These are phyloP conservation scores for Papilionanthe hybrid DNA, from an alignment of 116 monocot genomes.

Conservation along the genomic window DNA sequence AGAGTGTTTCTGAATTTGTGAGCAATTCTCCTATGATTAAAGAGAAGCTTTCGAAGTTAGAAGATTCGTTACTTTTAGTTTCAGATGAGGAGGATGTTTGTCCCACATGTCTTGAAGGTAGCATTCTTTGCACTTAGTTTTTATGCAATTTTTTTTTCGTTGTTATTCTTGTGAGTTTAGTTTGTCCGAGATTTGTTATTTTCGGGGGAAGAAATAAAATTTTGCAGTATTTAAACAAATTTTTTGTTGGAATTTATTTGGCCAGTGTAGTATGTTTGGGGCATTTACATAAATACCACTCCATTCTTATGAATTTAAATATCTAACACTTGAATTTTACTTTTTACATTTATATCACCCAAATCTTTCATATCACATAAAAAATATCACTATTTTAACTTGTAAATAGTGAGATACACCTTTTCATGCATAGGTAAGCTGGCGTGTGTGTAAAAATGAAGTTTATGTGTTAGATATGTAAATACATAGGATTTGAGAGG, in stretches of 20 bases:
- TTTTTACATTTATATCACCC: too few species aligned
- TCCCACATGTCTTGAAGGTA: conserved; percentile 88
- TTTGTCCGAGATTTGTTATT: neutral
- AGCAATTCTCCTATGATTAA: conserved; percentile 22
- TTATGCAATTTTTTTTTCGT: neutral
- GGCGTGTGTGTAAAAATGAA: too few species aligned
- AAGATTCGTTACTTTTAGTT: conserved; percentile 7
- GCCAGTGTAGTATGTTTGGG: neutral
- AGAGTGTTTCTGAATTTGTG: conserved; percentile 15
- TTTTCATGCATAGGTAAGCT: too few species aligned
- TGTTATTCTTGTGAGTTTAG: neutral
- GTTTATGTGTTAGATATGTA: too few species aligned
- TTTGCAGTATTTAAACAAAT: neutral
- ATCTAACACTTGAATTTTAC: too few species aligned
- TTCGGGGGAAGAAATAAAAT: neutral
- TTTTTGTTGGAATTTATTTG: neutral
- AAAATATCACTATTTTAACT: too few species aligned
- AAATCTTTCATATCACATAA: too few species aligned
- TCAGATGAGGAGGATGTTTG: conserved; percentile 71
- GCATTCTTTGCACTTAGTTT: neutral
- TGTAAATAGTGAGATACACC: too few species aligned
- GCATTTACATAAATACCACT: too few species aligned
- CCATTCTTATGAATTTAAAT: too few species aligned
- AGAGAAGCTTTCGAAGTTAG: conserved; percentile 29
- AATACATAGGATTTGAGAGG: too few species aligned